phyloP scores from a whole-genome alignment of 2,329 filamentous ascomycete genomes.

The Phoma herbarum region DNA sequence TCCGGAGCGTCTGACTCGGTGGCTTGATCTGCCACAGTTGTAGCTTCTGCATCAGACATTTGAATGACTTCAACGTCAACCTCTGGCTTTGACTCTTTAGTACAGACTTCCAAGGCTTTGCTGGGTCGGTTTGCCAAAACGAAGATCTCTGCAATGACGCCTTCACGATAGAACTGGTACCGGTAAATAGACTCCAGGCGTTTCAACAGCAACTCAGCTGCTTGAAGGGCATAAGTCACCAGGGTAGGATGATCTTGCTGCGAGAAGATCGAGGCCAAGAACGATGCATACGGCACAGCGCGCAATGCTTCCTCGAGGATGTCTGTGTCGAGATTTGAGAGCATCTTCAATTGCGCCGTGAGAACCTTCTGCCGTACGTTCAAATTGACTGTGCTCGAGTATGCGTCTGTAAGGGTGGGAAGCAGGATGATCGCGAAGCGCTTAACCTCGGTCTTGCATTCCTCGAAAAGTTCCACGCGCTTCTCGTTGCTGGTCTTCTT shows the following conservation, averaged over 20 bases:
- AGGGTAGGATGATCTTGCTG: slow-evolving; percentile 92
- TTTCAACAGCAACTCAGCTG: slow-evolving; percentile 84
- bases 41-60: slow-evolving; percentile 37
- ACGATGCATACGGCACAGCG: slow-evolving; percentile 92
- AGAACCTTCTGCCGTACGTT: slow-evolving; percentile 95
- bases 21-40: slow-evolving; percentile 41
- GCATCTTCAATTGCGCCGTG: slow-evolving; percentile 95
- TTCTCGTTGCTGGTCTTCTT: slow-evolving; percentile 76
- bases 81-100: slow-evolving; percentile 39
- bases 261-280: slow-evolving; percentile 91
- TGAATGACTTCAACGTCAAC: slow-evolving; percentile 37
- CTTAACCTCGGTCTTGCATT: slow-evolving; percentile 86
- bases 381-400: slow-evolving; percentile 96
- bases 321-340: slow-evolving; percentile 87
- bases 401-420: slow-evolving; percentile 93
- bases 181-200: slow-evolving; percentile 88
- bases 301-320: slow-evolving; percentile 87
- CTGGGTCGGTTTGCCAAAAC: slow-evolving; percentile 71
- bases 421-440: slow-evolving; percentile 93
- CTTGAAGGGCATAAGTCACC: slow-evolving; percentile 86
- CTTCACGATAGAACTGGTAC: slow-evolving; percentile 96
- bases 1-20: slow-evolving; percentile 59
- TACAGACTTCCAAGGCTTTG: slow-evolving; percentile 41
- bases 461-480: slow-evolving; percentile 79
- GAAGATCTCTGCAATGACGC: slow-evolving; percentile 89